Evolutionary conservation across 129 eudicot genomes (phyloP), one percentile per base, ranked within the genome.

Genomic region (Pittosporum tobira): DNA sequence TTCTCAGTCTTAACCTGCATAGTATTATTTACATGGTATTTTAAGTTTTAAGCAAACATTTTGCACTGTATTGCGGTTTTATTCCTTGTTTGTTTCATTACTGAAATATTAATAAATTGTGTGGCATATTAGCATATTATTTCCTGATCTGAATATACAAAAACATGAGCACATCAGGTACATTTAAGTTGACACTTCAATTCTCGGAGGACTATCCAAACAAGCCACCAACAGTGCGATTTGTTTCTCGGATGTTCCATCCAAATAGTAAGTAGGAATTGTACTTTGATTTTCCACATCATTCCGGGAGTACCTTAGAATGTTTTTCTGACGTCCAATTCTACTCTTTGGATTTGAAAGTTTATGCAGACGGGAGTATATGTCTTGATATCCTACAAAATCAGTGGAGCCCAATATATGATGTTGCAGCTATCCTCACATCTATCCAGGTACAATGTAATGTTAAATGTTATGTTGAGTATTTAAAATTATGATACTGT

Each of bases 361-460:
- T 83, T 78, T 83, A 83, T 83, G 90, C 90, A 5, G 90, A 83
- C 62, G 90, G 90, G 73, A 87, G 95, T 68, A 87, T 87, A 69
- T 87, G 95, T 57, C 52, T 87, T 81, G 95, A 87, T 66, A 87
- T 87, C 59, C 85, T 87, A 19, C 95, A 87, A 74, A 87, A 87
- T 75, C 95, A 87, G 62, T 87, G 95, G 96, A 87, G 96, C 53
- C 96, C 96, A n/a, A 87, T 87, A 54, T 87, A 87, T 73, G 96
- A 87, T 75, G 93, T 83, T 61, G 96, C 93, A 58, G 96, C 96
- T 52, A 83, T 87, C 63, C 83, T 87, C 63, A 87, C 93, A 66
- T 87, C 96, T 37, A 77, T 87, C 59, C 96, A 87, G 96, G 96
- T 84, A 73, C 19, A 55, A 26, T 52, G 45, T 55, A 57, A 19